Evolutionary conservation across 768 basidiomycete genomes (phyloP).

Genomic region (Inosperma sp.): DNA sequence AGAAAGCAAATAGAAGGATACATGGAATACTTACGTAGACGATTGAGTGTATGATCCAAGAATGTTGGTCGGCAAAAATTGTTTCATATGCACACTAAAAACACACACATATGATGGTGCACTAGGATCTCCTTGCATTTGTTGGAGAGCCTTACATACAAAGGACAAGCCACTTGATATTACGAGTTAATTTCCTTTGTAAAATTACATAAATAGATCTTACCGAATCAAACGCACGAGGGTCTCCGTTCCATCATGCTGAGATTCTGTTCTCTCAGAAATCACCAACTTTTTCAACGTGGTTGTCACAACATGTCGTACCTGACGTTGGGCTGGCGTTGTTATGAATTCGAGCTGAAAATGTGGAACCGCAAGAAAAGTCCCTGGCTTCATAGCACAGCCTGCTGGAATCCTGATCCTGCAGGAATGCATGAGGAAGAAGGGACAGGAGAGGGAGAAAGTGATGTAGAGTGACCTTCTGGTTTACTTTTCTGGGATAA

Average conservation of each 20-base stretch:
- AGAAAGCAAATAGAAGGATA: background rate
- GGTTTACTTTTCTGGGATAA: no score
- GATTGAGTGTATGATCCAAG: slow-evolving; percentile 60
- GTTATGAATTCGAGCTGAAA: no score
- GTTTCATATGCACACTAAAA: slow-evolving; percentile 69
- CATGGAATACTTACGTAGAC: slow-evolving; percentile 46
- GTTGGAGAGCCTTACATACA: slow-evolving; percentile 61
- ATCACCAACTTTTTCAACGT: slow-evolving; percentile 61
- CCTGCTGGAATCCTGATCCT: no score
- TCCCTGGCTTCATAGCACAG: no score
- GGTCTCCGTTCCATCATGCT: slow-evolving; percentile 53
- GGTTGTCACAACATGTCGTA: no score
- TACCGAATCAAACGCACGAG: slow-evolving; percentile 65
- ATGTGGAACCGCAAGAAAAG: no score
- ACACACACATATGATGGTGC: slow-evolving; percentile 59
- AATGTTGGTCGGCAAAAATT: slow-evolving; percentile 61
- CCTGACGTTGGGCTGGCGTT: no score
- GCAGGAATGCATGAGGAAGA: no score
- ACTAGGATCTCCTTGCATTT: slow-evolving; percentile 51
- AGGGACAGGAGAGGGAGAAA: no score
- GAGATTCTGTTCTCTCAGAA: slow-evolving; percentile 36
- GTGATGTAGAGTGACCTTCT: no score
- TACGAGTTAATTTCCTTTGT: background rate
- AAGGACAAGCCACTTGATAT: slow-evolving; percentile 57
- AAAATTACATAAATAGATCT: slow-evolving; percentile 12